Evolutionary conservation across 2,329 filamentous ascomycete species (phyloP), one percentile per base, ranked within the genome.

Genomic region (Pseudogymnoascus sp.): DNA sequence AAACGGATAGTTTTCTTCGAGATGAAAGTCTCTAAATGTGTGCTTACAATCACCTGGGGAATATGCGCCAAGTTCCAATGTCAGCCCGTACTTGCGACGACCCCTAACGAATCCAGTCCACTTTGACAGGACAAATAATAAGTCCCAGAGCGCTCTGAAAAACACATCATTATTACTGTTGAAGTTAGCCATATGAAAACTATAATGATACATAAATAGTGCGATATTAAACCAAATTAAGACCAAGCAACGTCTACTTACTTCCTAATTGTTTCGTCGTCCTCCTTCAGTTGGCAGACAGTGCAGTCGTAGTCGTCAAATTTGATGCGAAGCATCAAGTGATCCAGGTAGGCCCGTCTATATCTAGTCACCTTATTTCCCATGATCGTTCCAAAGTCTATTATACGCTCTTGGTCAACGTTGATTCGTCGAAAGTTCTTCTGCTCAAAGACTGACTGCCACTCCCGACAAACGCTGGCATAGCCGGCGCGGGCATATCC

Each of bases 1-100:
- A 62, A 64, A 67, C 50, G 65, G 64, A 63, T 65, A 66, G 42
- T 65, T 60, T 33, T 53, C 63, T 62, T 68, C 65, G 40, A 67
- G 63, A 63, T 65, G 61, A 63, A 67, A 64, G 61, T 68, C 67
- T 50, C 63, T 61, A 33, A 66, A 67, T 62, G 62, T 33, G 31
- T 67, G 65, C 62, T 64, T 65, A 31, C 50, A 67, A 53, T 68
- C 67, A 59, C 65, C 65, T 56, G 64, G 65, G 62, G 67, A 68
- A 61, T 37, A 67, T 10, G 63, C 67, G 50, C 67, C 64, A 42
- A 68, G 64, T 62, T 66, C 67, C 21, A 68, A 64, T 63, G 53
- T 63, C 64, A 68, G 53, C 17, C 67, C 64, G 64, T 63, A 23
- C 56, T 44, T 7, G 35, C 61, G 56, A 35, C 61, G 63, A 64